These are phyloP conservation scores for Penicillium psychrofluorescens DNA, from an alignment of 495 filamentous ascomycete genomes.

Conservation along the genomic window DNA sequence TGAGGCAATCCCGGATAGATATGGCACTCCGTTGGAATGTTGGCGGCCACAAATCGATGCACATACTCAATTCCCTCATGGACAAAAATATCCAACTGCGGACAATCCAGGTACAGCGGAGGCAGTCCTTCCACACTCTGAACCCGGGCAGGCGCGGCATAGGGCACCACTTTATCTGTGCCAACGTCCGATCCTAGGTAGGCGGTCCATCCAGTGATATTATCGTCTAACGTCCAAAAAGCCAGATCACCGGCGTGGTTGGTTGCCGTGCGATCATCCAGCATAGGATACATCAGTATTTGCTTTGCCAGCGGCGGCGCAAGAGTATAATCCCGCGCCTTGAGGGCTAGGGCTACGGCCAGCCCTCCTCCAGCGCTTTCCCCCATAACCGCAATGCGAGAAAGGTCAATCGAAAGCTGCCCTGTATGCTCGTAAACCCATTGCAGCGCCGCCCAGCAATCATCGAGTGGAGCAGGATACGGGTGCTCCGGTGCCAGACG, in stretches of 20 bases:
- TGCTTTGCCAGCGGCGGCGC: slow-evolving; percentile 37
- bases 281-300: slow-evolving; percentile 43
- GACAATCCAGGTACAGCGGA: slow-evolving; percentile 17
- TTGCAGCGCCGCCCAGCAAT: slow-evolving; percentile 34
- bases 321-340: slow-evolving; percentile 31
- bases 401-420: slow-evolving; percentile 40
- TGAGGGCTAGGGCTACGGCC: slow-evolving; percentile 30
- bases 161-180: slow-evolving; percentile 7
- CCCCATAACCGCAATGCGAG: slow-evolving; percentile 11
- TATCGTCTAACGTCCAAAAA: slow-evolving; percentile 16
- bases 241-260: slow-evolving; percentile 6
- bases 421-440: slow-evolving; percentile 32
- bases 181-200: slow-evolving; percentile 16
- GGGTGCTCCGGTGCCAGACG: slow-evolving; percentile 27
- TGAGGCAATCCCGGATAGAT: slow-evolving; percentile 22
- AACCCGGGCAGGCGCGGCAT: slow-evolving; percentile 19
- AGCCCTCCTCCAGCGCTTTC: slow-evolving; percentile 55
- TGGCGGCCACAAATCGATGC: slow-evolving; percentile 8
- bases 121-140: slow-evolving; percentile 16
- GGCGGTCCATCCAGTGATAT: slow-evolving; percentile 20
- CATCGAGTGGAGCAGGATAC: slow-evolving; percentile 24
- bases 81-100: slow-evolving; percentile 19
- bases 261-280: slow-evolving; percentile 29
- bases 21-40: slow-evolving; percentile 19
- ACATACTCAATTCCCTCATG: slow-evolving; percentile 18